Conservation (phyloP, 106 monocot genomes). For the Dendrobium nobile region DNA sequence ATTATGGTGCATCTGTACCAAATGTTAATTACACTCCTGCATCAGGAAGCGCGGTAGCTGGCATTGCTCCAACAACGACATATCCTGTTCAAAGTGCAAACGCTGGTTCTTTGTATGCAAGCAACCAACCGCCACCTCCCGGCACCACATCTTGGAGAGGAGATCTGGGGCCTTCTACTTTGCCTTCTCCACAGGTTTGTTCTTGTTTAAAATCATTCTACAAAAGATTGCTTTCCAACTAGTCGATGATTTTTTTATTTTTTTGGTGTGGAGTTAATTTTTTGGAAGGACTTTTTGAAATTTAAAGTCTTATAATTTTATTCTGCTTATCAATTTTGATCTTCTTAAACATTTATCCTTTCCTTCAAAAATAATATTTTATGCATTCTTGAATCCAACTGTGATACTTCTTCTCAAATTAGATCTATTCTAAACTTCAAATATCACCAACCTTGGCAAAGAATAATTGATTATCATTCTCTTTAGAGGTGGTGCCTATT, state of each 20-base stretch:
- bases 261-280: neutral
- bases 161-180: constrained; percentile 28
- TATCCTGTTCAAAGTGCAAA: constrained; percentile 17
- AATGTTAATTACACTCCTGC: constrained; percentile 33
- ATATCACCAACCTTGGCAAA: neutral
- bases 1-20: constrained; percentile 45
- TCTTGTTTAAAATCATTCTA: neutral
- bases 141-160: constrained; percentile 90
- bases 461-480: neutral
- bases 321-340: neutral
- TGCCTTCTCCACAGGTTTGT: constrained; percentile 59
- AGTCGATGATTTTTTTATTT: neutral
- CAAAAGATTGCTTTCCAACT: neutral
- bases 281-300: neutral
- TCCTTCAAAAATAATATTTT: neutral
- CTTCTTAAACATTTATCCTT: no score
- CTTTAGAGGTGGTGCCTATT: neutral
- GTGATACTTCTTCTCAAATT: neutral
- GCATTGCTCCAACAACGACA: constrained; percentile 15
- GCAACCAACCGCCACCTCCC: constrained; percentile 89
- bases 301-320: neutral
- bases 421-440: neutral
- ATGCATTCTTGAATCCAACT: neutral
- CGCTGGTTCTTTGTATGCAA: constrained; percentile 43
- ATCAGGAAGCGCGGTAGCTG: constrained; percentile 24